Evolutionary conservation across 73 alveolate genomes (phyloP).

Genomic region (Tetrahymena borealis): DNA sequence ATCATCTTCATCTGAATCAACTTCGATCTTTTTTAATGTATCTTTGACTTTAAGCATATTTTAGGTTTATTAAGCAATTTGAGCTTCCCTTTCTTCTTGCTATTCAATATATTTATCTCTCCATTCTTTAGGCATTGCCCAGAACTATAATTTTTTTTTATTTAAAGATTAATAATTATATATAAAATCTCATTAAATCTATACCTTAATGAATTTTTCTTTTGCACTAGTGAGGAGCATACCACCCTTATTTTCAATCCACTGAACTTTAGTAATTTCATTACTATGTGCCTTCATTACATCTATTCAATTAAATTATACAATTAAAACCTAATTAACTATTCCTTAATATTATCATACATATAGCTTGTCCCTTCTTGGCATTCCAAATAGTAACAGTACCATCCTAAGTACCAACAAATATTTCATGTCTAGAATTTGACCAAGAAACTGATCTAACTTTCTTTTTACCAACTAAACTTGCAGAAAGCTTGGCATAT

Average conservation of each 20-base stretch:
- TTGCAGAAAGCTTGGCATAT: constrained; percentile 36
- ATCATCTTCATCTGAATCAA: neutral
- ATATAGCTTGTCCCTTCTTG: constrained; percentile 35
- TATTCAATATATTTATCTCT: constrained; percentile 42
- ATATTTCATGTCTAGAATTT: constrained; percentile 31
- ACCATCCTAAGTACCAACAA: constrained; percentile 43
- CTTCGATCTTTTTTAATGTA: neutral
- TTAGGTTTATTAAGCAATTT: neutral
- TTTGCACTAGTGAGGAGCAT: constrained; percentile 29
- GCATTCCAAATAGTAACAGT: constrained; percentile 43
- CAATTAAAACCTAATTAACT: neutral
- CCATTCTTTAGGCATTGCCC: constrained; percentile 46
- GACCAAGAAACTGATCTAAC: constrained; percentile 43
- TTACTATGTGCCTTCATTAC: constrained; percentile 39
- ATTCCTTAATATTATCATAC: neutral
- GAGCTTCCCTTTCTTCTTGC: constrained; percentile 6
- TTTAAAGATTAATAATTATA: no score
- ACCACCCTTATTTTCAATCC: constrained; percentile 34
- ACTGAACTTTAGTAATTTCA: constrained; percentile 32
- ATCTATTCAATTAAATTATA: neutral
- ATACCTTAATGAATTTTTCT: constrained; percentile 31
- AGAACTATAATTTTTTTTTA: no score
- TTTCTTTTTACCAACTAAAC: constrained; percentile 21
- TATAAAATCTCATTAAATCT: no score
- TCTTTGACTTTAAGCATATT: neutral